Conservation (phyloP, 148 eudicot genomes). For the Polygonum aviculare region DNA sequence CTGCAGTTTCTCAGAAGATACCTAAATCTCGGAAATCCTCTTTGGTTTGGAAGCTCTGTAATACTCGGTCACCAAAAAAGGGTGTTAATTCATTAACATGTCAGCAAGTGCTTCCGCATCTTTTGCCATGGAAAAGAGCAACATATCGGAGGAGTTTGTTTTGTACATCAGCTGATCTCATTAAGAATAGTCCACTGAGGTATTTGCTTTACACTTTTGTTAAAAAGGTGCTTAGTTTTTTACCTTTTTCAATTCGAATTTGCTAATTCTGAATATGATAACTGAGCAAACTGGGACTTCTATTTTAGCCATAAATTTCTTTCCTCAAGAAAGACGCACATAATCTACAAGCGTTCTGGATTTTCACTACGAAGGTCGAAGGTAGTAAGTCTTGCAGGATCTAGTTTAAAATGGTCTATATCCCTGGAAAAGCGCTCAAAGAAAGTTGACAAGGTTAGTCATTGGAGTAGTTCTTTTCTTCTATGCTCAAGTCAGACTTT, state of each 20-base stretch:
- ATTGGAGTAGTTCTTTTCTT: neutral
- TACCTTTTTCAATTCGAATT: neutral
- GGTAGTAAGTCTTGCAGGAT: slow-evolving; percentile 76
- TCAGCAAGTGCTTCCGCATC: slow-evolving; percentile 41
- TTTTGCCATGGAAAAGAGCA: slow-evolving; percentile 86
- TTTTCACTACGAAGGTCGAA: slow-evolving; percentile 81
- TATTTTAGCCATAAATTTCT: slow-evolving; percentile 54
- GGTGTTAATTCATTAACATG: slow-evolving; percentile 30
- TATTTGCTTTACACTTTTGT: slow-evolving; percentile 15
- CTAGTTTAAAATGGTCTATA: slow-evolving; percentile 92
- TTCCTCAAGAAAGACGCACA: slow-evolving; percentile 66
- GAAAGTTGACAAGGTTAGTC: slow-evolving; percentile 75
- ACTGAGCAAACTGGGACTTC: slow-evolving; percentile 18
- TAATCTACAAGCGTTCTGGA: slow-evolving; percentile 82
- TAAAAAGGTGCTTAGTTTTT: neutral
- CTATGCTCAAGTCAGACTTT: neutral
- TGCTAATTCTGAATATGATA: slow-evolving; percentile 13
- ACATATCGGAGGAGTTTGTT: slow-evolving; percentile 49
- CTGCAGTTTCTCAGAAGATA: slow-evolving; percentile 30
- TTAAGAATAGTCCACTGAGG: slow-evolving; percentile 36
- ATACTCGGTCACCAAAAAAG: slow-evolving; percentile 40
- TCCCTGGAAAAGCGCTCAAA: slow-evolving; percentile 70
- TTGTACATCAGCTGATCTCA: slow-evolving; percentile 24
- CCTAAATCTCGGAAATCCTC: slow-evolving; percentile 43
- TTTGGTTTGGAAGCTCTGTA: slow-evolving; percentile 68